Evolutionary conservation across 441 rosid genomes (phyloP).

Genomic region (Croton laevigatus): DNA sequence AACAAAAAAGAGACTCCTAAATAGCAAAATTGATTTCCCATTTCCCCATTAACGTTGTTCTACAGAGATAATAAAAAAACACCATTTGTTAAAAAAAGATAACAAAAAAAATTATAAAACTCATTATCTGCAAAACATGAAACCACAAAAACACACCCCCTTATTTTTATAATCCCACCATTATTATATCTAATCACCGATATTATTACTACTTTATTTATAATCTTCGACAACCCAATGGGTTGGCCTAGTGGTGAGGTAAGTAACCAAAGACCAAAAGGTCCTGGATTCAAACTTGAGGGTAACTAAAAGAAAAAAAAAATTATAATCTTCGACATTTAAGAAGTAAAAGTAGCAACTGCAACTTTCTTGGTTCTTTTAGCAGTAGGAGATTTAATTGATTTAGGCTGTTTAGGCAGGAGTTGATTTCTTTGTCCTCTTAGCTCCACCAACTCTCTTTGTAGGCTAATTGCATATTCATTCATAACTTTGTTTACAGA

Average conservation of each 20-base stretch:
- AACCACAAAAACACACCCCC: no score
- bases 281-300: no score
- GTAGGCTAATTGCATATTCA: constrained; percentile 25
- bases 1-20: neutral
- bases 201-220: neutral
- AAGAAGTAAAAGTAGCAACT: constrained; percentile 23
- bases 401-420: constrained; percentile 61
- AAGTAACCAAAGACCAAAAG: no score
- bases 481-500: constrained; percentile 27
- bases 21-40: neutral
- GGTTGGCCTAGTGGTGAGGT: no score
- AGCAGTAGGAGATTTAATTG: constrained; percentile 58
- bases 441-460: constrained; percentile 26
- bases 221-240: no score
- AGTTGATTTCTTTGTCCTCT: constrained; percentile 43
- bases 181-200: neutral
- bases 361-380: constrained; percentile 50
- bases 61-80: no score
- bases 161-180: neutral
- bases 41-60: no score
- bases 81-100: no score
- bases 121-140: neutral
- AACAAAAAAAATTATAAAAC: no score
- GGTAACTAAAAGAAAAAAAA: no score
- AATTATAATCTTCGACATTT: no score